Evolutionary conservation across 305 asterid species (phyloP).

Genomic region (Caryopteris hybrid): DNA sequence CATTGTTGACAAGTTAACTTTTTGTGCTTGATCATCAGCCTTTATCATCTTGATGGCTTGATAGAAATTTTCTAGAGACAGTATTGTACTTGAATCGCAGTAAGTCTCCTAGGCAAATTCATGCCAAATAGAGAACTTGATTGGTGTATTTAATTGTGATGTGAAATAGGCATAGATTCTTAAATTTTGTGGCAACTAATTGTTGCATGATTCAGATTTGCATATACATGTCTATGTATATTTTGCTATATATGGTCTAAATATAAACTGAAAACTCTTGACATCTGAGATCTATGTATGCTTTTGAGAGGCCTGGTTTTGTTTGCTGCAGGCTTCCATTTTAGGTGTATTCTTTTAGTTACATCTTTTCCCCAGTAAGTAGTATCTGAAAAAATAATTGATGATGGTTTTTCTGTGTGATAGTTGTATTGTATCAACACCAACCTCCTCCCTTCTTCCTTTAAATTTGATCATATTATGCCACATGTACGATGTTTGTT

Average conservation of each 20-base stretch:
- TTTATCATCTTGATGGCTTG: background rate
- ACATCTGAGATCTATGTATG: background rate
- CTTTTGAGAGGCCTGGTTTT: background rate
- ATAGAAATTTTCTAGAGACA: background rate
- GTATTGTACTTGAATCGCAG: background rate
- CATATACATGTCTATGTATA: background rate
- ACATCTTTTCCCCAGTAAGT: background rate
- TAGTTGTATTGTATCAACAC: background rate
- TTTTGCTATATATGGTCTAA: background rate
- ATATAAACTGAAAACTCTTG: background rate
- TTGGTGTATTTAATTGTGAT: background rate
- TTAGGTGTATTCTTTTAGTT: background rate
- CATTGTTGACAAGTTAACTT: background rate
- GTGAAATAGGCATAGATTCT: background rate
- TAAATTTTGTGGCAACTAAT: background rate
- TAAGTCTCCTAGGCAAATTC: background rate
- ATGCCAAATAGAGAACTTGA: background rate
- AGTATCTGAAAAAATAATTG: background rate
- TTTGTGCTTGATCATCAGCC: background rate
- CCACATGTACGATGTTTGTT: background rate
- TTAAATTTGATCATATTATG: background rate
- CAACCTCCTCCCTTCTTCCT: background rate
- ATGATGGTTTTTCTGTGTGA: background rate
- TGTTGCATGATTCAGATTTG: background rate
- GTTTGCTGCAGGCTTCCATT: background rate